Percentiles rank a stretch among this genome's conserved stretches.
Conservation (phyloP, 352 stramenopile species). For the Globisporangium rhizosaccharum region DNA sequence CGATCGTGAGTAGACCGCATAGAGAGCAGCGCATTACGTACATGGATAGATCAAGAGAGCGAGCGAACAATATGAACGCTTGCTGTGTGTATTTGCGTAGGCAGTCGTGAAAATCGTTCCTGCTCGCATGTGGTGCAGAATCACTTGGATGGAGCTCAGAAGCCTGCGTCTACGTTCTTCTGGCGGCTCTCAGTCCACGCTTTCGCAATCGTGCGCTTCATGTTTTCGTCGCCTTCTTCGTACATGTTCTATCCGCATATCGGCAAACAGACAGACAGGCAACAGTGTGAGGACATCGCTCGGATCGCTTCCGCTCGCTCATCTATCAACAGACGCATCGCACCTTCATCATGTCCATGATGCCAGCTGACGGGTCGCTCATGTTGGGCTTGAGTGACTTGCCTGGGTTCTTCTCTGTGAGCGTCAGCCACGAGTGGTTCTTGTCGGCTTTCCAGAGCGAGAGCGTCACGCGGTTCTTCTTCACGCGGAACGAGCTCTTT, state of each 20-base stretch:
- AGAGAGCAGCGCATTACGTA: background rate
- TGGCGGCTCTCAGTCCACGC: conserved; percentile 81
- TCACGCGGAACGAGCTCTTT: conserved; percentile 77
- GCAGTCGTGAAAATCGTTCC: background rate
- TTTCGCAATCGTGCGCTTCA: conserved; percentile 88
- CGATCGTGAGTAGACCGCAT: conserved; percentile 7
- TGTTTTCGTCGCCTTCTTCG: conserved; percentile 82
- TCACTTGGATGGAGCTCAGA: conserved; percentile 1
- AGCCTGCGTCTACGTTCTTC: conserved; percentile 36
- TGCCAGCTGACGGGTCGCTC: conserved; percentile 68
- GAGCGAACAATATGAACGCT: too few relatives aligned
- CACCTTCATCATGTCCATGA: conserved; percentile 92
- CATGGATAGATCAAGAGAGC: background rate
- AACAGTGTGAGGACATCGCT: background rate
- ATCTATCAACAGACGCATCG: conserved; percentile 2
- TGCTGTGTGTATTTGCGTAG: background rate
- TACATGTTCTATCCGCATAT: conserved; percentile 70
- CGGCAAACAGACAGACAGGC: background rate
- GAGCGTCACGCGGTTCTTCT: conserved; percentile 85
- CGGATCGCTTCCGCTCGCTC: too few relatives aligned
- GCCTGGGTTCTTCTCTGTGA: conserved; percentile 77
- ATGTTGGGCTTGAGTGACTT: conserved; percentile 40
- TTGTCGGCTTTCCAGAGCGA: conserved; percentile 72
- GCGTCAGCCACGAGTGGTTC: conserved; percentile 72
- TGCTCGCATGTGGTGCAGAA: background rate